These are phyloP conservation scores for Nakazawaea wyomingensis DNA, from an alignment of 805 yeast genomes.

Conservation along the genomic window DNA sequence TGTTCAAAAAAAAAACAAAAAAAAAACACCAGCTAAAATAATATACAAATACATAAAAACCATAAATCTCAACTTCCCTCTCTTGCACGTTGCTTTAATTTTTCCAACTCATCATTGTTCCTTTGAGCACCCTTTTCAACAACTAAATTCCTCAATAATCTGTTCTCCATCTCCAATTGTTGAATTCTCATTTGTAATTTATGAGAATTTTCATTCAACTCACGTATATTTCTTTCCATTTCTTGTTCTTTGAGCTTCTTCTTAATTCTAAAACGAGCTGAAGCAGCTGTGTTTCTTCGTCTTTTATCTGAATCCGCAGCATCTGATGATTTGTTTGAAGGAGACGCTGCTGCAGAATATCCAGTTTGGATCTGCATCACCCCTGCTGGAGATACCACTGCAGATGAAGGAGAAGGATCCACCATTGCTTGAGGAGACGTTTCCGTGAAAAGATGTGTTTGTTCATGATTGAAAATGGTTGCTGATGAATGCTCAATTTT, in stretches of 20 bases:
- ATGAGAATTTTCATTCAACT: conserved; percentile 62
- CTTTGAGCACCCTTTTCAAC: conserved; percentile 68
- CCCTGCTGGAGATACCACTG: conserved; percentile 10
- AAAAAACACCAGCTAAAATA: background rate
- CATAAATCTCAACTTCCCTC: conserved; percentile 2
- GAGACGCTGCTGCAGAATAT: background rate
- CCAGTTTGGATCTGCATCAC: background rate
- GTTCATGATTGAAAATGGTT: background rate
- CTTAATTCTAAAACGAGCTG: conserved; percentile 88
- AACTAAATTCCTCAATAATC: conserved; percentile 74
- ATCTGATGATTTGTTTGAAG: conserved; percentile 8
- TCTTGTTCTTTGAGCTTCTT: conserved; percentile 91
- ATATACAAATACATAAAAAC: background rate
- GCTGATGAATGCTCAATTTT: background rate
- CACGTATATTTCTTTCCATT: conserved; percentile 72
- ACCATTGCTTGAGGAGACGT: conserved; percentile 7
- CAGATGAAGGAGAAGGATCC: conserved; percentile 9
- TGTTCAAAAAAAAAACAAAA: too few relatives aligned
- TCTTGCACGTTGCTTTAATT: conserved; percentile 42
- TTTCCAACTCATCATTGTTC: conserved; percentile 48
- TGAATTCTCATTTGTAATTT: conserved; percentile 68
- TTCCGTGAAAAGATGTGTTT: background rate
- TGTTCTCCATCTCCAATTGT: conserved; percentile 91
- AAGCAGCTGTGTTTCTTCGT: conserved; percentile 87
- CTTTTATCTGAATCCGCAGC: conserved; percentile 64